phyloP scores from a whole-genome alignment of 192 early-diverging fungal genomes.

The Coemansia sp. region DNA sequence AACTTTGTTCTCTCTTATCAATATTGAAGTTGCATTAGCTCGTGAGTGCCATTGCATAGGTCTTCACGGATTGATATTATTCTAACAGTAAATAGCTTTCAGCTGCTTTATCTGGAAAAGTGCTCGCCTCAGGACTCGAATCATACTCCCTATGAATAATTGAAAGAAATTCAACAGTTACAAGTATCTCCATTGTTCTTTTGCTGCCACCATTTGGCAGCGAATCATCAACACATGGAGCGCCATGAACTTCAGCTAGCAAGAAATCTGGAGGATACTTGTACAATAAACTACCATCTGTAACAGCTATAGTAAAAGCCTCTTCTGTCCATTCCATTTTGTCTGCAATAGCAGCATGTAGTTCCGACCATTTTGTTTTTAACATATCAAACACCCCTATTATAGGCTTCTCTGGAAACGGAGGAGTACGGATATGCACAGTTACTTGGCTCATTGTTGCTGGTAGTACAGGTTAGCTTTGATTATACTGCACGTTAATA shows the following conservation, averaged over 20 bases:
- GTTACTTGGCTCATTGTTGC: background rate
- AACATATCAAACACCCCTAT: background rate
- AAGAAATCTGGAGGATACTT: background rate
- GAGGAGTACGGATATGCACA: background rate
- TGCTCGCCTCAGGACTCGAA: too few species aligned
- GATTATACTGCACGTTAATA: background rate
- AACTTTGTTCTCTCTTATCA: too few species aligned
- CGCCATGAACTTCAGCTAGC: background rate
- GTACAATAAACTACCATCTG: background rate
- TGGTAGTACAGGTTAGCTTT: background rate
- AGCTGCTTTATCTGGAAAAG: too few species aligned
- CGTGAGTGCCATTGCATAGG: too few species aligned
- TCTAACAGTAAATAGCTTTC: too few species aligned
- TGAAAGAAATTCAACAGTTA: background rate
- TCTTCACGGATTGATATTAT: too few species aligned
- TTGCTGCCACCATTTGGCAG: background rate
- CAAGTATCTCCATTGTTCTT: background rate
- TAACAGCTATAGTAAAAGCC: background rate
- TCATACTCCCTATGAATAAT: background rate
- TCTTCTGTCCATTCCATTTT: background rate
- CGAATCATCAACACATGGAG: background rate
- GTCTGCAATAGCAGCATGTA: background rate
- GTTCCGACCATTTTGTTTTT: background rate
- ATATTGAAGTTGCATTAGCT: too few species aligned
- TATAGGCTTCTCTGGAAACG: background rate